Evolutionary conservation across 108 stramenopile species (phyloP).

Genomic region (Fragilariopsis cylindrus): DNA sequence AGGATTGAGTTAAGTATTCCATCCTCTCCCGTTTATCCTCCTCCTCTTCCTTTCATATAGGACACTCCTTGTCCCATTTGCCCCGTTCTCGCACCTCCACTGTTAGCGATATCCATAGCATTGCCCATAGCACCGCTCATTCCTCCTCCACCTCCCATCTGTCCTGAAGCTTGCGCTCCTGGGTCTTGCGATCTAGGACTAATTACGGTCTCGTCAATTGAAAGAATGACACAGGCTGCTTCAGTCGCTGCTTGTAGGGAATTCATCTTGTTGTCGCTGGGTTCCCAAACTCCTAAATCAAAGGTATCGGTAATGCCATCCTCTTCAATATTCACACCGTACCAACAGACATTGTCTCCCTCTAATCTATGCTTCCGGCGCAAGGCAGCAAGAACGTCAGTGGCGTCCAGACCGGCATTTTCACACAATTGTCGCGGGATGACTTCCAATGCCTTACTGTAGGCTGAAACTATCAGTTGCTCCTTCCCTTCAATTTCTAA

Average conservation of each 20-base stretch:
- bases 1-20: too few relatives aligned
- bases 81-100: constrained; percentile 79
- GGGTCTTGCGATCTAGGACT: constrained; percentile 94
- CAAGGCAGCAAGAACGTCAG: constrained; percentile 94
- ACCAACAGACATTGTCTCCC: constrained; percentile 73
- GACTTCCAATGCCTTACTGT: constrained; percentile 95
- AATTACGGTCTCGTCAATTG: constrained; percentile 98
- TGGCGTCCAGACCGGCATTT: constrained; percentile 98
- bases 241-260: constrained; percentile 92
- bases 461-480: constrained; percentile 91
- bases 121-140: constrained; percentile 82
- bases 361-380: constrained; percentile 90
- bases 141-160: constrained; percentile 63
- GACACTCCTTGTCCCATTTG: constrained; percentile 83
- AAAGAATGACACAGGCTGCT: constrained; percentile 97
- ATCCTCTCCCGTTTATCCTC: constrained; percentile 15
- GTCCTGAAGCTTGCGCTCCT: constrained; percentile 64
- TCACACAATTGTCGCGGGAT: constrained; percentile 97
- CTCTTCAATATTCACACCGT: constrained; percentile 94
- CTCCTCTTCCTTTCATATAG: constrained; percentile 87
- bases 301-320: constrained; percentile 97
- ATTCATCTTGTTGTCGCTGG: constrained; percentile 95
- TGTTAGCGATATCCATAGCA: constrained; percentile 87
- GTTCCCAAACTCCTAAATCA: constrained; percentile 97
- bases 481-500: constrained; percentile 96